Conservation (phyloP, 192 early-diverging fungal genomes). For the Podila epicladia region DNA sequence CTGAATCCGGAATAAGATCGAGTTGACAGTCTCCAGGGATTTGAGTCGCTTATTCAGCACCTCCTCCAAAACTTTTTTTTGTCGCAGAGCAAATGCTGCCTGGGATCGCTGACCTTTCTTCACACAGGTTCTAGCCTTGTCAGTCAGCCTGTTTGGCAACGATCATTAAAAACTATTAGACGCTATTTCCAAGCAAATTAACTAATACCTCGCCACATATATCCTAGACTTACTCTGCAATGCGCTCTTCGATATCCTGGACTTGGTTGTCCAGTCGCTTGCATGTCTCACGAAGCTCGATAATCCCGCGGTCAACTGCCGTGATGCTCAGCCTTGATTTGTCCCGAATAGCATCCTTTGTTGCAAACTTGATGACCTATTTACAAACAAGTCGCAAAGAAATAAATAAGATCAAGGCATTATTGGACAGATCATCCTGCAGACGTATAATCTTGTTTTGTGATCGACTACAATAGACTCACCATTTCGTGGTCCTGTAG, state of each 20-base stretch:
- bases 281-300: constrained; percentile 62
- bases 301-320: constrained; percentile 64
- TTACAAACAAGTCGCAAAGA: background rate
- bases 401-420: background rate
- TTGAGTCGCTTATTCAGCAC: constrained; percentile 65
- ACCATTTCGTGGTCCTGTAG: constrained; percentile 44
- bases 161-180: too few species aligned
- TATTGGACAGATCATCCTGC: background rate
- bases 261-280: constrained; percentile 64
- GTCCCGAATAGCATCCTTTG: constrained; percentile 29
- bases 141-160: constrained; percentile 32
- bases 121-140: constrained; percentile 52
- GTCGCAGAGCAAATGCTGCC: constrained; percentile 63
- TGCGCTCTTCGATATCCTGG: constrained; percentile 64
- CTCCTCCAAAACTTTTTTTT: constrained; percentile 60
- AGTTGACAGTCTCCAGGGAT: constrained; percentile 68
- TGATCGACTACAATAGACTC: background rate
- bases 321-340: constrained; percentile 56
- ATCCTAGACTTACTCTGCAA: constrained; percentile 55
- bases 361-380: constrained; percentile 48
- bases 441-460: background rate
- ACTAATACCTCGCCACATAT: too few species aligned
- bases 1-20: constrained; percentile 70
- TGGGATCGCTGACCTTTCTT: constrained; percentile 58
- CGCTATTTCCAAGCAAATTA: too few species aligned